These are phyloP conservation scores for Ceratorhiza oryzae-sativae DNA, from an alignment of 1,284 basidiomycete species.

Conservation along the genomic window DNA sequence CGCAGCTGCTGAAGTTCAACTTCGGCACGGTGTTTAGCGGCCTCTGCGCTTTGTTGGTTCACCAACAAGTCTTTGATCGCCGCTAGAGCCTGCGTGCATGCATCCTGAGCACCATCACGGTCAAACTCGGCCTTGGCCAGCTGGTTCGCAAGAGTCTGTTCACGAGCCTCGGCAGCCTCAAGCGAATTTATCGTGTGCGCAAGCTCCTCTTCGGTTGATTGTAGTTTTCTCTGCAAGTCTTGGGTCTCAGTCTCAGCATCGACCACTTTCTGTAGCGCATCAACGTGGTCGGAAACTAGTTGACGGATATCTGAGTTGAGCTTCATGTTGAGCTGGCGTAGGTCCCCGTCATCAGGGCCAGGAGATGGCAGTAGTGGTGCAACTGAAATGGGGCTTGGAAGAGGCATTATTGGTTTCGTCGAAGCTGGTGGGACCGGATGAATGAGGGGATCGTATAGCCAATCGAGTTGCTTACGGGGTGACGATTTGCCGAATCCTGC, in stretches of 20 bases:
- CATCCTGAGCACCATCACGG: conserved; percentile 1
- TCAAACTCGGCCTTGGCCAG: conserved; percentile 15
- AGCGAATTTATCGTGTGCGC: conserved; percentile 13
- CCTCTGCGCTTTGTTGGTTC: background rate
- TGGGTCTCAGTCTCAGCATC: conserved; percentile 21
- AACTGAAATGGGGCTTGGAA: background rate
- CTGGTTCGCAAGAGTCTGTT: conserved; percentile 7
- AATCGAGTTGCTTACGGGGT: background rate
- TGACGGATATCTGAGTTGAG: conserved; percentile 21
- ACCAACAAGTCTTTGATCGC: conserved; percentile 1
- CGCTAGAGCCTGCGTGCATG: background rate
- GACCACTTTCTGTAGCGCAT: background rate
- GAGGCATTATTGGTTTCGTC: background rate
- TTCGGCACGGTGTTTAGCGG: conserved; percentile 36
- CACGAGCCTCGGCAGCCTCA: conserved; percentile 15
- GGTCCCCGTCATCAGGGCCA: background rate
- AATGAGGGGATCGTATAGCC: background rate
- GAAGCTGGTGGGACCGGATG: background rate
- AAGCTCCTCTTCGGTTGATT: conserved; percentile 1
- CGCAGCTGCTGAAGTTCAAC: conserved; percentile 43
- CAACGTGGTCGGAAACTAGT: conserved; percentile 26
- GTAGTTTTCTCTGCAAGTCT: background rate
- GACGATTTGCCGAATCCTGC: background rate
- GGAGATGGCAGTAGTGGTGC: background rate
- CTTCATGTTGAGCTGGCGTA: conserved; percentile 13